Percentiles rank a stretch among this genome's conserved stretches.
These are phyloP conservation scores for Kuraishia cidri DNA, from an alignment of 805 yeast genomes.

Conservation along the genomic window DNA sequence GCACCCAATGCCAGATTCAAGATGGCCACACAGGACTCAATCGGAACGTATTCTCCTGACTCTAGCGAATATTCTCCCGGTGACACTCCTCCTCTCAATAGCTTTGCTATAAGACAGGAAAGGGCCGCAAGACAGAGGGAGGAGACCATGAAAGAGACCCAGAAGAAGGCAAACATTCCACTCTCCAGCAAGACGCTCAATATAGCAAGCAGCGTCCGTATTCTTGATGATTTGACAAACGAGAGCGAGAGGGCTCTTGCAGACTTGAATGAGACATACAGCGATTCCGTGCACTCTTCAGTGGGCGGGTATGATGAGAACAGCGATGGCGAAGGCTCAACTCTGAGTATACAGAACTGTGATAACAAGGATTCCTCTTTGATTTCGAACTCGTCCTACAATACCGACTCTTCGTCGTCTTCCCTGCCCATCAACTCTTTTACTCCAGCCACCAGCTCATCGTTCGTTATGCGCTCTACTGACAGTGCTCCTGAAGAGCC, in stretches of 20 bases:
- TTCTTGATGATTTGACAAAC: slow-evolving; percentile 3
- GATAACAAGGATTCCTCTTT: not conserved
- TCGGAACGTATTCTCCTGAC: slow-evolving; percentile 18
- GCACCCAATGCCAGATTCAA: slow-evolving; percentile 9
- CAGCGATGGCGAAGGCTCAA: too few species aligned
- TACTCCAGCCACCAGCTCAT: slow-evolving; percentile 3
- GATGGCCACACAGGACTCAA: slow-evolving; percentile 13
- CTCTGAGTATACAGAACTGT: too few species aligned
- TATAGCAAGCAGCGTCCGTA: slow-evolving; percentile 17
- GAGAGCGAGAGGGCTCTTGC: slow-evolving; percentile 3
- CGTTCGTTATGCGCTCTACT: slow-evolving; percentile 1
- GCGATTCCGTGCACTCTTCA: too few species aligned
- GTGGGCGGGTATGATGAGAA: too few species aligned
- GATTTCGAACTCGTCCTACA: not conserved
- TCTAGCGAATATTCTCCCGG: slow-evolving; percentile 5
- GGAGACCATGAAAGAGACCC: slow-evolving; percentile 12
- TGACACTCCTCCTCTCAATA: slow-evolving; percentile 1
- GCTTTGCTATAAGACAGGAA: slow-evolving; percentile 5
- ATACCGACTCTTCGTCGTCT: not conserved
- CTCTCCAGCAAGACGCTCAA: slow-evolving; percentile 30
- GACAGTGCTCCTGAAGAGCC: slow-evolving; percentile 1
- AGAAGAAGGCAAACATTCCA: slow-evolving; percentile 20
- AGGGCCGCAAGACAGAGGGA: too few species aligned
- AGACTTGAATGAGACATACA: too few species aligned
- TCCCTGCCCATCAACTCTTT: not conserved